Percentiles rank a stretch among this genome's conserved stretches.
These are phyloP conservation scores for Polysphondylium violaceum DNA, from an alignment of 78 protist species.

Conservation along the genomic window DNA sequence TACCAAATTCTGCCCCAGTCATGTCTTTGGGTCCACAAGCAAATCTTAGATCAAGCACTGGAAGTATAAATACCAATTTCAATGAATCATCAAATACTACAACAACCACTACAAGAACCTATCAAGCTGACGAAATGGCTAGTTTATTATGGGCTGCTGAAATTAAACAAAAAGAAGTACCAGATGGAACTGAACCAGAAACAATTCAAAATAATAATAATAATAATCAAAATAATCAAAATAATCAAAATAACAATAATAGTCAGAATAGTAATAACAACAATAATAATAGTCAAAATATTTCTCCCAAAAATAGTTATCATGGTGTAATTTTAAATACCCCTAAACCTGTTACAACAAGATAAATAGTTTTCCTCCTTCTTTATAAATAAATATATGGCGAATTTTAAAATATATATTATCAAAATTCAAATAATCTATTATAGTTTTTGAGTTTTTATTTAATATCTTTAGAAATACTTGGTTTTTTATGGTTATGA, in stretches of 20 bases:
- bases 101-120: neutral
- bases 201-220: constrained; percentile 8
- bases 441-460: no score
- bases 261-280: neutral
- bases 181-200: constrained; percentile 42
- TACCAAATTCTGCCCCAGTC: constrained; percentile 26
- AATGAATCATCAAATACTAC: neutral
- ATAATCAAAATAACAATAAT: constrained; percentile 1
- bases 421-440: no score
- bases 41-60: neutral
- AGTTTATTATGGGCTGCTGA: constrained; percentile 69
- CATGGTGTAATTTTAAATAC: constrained; percentile 10
- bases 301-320: neutral
- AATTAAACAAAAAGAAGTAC: constrained; percentile 59
- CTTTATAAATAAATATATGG: no score
- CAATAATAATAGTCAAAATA: neutral
- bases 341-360: constrained; percentile 39
- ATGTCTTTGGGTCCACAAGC: constrained; percentile 26
- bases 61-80: neutral
- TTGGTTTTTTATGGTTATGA: no score
- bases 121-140: constrained; percentile 54
- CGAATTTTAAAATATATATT: no score
- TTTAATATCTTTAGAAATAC: no score
- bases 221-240: no score
- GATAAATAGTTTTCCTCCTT: neutral